Evolutionary conservation across 2,329 filamentous ascomycete species (phyloP).

Genomic region (Aspergillus brasiliensis): DNA sequence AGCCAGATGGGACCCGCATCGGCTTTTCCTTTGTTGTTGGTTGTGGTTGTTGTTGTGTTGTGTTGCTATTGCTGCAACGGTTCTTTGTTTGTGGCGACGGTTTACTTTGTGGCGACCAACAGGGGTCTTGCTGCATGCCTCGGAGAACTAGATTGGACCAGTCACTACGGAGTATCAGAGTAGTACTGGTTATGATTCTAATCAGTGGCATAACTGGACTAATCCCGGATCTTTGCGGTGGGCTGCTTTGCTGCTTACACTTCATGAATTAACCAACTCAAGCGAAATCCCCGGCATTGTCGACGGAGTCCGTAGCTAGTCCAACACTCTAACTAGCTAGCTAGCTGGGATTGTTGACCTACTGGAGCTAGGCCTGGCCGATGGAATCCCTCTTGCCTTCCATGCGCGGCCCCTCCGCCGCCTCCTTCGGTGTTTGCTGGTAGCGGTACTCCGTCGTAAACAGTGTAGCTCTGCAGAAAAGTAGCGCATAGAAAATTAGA

Average conservation of each 20-base stretch:
- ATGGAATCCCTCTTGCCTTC: not conserved
- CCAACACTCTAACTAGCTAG: not conserved
- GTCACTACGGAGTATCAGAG: too few species aligned
- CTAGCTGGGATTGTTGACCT: too few species aligned
- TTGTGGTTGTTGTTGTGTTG: not conserved
- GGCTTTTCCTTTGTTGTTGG: constrained; percentile 1
- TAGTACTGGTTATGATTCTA: too few species aligned
- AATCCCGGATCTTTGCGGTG: not conserved
- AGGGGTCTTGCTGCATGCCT: not conserved
- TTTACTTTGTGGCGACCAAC: not conserved
- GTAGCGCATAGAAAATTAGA: not conserved
- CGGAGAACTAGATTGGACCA: not conserved
- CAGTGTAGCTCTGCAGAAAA: too few species aligned
- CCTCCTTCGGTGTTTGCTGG: constrained; percentile 1
- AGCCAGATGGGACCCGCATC: not conserved
- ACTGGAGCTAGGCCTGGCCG: not conserved
- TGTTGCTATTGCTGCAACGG: not conserved
- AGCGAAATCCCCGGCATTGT: not conserved
- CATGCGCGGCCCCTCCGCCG: not conserved
- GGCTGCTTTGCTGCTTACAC: not conserved
- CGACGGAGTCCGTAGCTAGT: not conserved
- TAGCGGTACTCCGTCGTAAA: too few species aligned
- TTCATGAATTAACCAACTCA: not conserved
- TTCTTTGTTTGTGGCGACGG: not conserved
- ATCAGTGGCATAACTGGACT: not conserved